Base-by-base conservation (phyloP, 495 filamentous ascomycete genomes). In the Talaromyces liani region DNA sequence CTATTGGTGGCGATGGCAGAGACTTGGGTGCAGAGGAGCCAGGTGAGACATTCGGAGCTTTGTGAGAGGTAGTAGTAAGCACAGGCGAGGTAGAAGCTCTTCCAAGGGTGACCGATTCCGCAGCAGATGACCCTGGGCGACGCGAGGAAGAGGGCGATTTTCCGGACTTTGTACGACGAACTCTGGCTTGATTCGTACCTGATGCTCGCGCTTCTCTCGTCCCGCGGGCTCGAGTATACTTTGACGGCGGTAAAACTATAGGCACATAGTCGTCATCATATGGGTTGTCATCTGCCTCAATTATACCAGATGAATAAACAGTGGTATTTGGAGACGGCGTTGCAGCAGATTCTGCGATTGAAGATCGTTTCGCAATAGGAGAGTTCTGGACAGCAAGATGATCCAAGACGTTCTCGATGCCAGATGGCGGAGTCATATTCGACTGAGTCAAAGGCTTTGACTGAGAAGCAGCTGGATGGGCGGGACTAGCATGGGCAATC, bases 321-420 rank as follows among this genome's bases (percentile, higher is more conserved):
- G 27, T 20, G 1, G 29, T 20, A 3, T 20, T 49, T 7, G 39
- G 9, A 25, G 60, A 49, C 36, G 22, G 24, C 4, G 51, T 55
- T 24, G 51, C 18, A 12, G 12, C 31, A 20, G 56, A 22, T 34
- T 51, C 29, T 14, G 16, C 18, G n/a, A 33, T 47, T 24, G 60
- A 62, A n/a, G 45, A 29, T 51, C 29, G 60, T 16, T 47, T 51
- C 9, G 47, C 7, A 6, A 41, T 12, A n/a, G 60, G 60, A 8
- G 60, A 62, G 41, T 51, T 62, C 16, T 62, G 25, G 16, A 65
- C 64, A 29, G 29, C 75, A 8, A 79, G 70, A 8, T 69, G 72
- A 36, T 75, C 73, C 68, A 80, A 69, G 54, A 77, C 68, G 9
- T 67, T 66, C 56, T 80, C 78, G 12, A 80, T 71, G 16, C 73